These are phyloP conservation scores for Lactarius trivialis DNA, from an alignment of 768 basidiomycete species.

Conservation along the genomic window DNA sequence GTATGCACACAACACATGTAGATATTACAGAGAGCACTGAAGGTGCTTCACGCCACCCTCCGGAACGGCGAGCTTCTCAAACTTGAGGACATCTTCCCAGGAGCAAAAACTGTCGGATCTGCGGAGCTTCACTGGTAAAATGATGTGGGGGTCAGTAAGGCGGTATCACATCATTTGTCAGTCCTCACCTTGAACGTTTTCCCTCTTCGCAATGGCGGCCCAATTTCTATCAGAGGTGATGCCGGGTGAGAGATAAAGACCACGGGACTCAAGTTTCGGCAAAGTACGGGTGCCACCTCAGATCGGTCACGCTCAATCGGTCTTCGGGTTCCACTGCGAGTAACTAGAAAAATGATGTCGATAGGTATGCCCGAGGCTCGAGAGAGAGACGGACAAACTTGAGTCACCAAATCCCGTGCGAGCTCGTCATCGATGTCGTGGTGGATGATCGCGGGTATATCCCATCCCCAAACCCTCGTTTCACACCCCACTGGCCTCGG, in stretches of 20 bases:
- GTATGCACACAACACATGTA: neutral
- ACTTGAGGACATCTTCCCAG: slow-evolving; percentile 10
- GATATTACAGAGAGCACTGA: neutral
- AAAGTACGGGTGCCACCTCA: slow-evolving; percentile 1
- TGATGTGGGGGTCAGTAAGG: neutral
- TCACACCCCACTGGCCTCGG: neutral
- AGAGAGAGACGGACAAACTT: neutral
- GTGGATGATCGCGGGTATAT: slow-evolving; percentile 5
- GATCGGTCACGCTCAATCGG: slow-evolving; percentile 1
- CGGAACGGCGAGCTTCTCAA: neutral
- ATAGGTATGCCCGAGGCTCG: neutral
- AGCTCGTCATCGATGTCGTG: neutral
- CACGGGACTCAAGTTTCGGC: neutral
- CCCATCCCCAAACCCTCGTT: slow-evolving; percentile 17
- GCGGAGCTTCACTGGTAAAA: neutral
- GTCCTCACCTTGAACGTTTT: neutral
- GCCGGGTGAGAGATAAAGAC: too few relatives aligned
- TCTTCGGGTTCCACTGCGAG: slow-evolving; percentile 3
- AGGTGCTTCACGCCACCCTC: neutral
- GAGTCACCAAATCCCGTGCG: slow-evolving; percentile 2
- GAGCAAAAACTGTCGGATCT: neutral
- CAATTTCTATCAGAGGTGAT: neutral
- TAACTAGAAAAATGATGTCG: neutral
- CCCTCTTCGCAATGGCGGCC: neutral
- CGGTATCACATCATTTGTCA: neutral